Base-by-base conservation (phyloP, 169 alveolate species). In the Plasmodium ovale region DNA sequence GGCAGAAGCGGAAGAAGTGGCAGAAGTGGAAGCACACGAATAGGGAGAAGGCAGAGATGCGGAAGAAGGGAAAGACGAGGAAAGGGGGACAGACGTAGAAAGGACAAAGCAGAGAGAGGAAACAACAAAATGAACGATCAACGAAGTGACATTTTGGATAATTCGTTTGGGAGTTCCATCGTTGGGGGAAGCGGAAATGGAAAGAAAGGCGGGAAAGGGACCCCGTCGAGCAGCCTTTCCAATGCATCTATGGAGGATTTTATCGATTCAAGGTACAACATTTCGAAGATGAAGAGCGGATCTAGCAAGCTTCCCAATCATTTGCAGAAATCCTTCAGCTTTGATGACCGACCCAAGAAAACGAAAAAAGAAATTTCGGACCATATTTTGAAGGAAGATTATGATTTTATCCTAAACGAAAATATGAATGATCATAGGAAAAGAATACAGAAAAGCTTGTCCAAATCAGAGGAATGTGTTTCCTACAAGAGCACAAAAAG, bases 191-290 rank as follows among this genome's bases (percentile, higher is more conserved):
- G 60, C 21, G n/a, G 5, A 6, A 29, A 1, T 5, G 21, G 9
- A 59, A 59, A 29, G n/a, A 31, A 49, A 4, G 14, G 14, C 0
- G 23, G 7, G 21, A 16, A 31, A 23, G 16, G 37, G 29, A 25
- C 31, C 4, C 7, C 31, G 14, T 54, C 21, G 21, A 29, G 47
- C n/a, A 31, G 12, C 49, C 10, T 16, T 10, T 56, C 87, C 0
- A 54, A 49, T 62, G 70, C 74, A 49, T 16, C 74, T 37, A 44
- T 60, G 69, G 88, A 77, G 4, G 59, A 77, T 7, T 60, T 77
- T 49, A 49, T 77, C 29, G 74, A 64, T 60, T 51, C 88, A 14
- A 42, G 77, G 56, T 60, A 77, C 54, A 60, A 60, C 19, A 77
- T 60, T 49, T 39, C 35, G 7, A 60, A 67, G 25, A 60, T 44